These are phyloP conservation scores for Grifola frondosa DNA, from an alignment of 1,284 basidiomycete species.

Conservation along the genomic window DNA sequence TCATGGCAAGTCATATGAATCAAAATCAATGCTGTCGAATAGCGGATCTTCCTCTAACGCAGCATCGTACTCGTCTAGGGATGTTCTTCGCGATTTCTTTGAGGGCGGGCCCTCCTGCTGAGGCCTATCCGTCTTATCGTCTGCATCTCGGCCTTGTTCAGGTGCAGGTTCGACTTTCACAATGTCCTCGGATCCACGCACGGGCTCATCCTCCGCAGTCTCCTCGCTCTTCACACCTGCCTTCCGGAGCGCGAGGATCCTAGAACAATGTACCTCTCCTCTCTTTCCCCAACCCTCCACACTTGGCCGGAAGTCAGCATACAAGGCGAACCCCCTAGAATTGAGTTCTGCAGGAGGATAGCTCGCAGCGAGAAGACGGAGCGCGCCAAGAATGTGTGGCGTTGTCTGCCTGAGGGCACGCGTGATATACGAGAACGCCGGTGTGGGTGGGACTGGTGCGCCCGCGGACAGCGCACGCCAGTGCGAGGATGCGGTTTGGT, in stretches of 20 bases:
- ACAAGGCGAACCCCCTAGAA: slow-evolving; percentile 66
- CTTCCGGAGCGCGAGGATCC: slow-evolving; percentile 57
- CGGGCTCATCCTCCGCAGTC: background rate
- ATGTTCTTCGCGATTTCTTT: slow-evolving; percentile 42
- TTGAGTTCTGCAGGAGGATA: slow-evolving; percentile 71
- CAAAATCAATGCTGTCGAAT: slow-evolving; percentile 44
- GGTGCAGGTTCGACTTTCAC: slow-evolving; percentile 21
- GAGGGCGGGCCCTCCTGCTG: slow-evolving; percentile 28
- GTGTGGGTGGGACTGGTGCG: slow-evolving; percentile 68
- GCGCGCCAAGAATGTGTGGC: slow-evolving; percentile 75
- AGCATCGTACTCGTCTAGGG: slow-evolving; percentile 54
- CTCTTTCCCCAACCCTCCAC: slow-evolving; percentile 75
- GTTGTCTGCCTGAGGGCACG: slow-evolving; percentile 75
- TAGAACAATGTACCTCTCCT: slow-evolving; percentile 63
- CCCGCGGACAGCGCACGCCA: slow-evolving; percentile 85
- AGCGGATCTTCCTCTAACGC: slow-evolving; percentile 45
- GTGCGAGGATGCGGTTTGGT: slow-evolving; percentile 55
- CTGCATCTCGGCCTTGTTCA: slow-evolving; percentile 1
- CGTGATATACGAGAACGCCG: slow-evolving; percentile 82
- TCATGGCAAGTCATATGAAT: slow-evolving; percentile 25
- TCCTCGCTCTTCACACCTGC: slow-evolving; percentile 12
- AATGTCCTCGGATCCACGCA: slow-evolving; percentile 8
- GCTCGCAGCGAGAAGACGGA: slow-evolving; percentile 74
- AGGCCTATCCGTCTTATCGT: background rate
- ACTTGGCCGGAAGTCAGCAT: slow-evolving; percentile 73